These are phyloP conservation scores for Fusarium pseudocircinatum DNA, from an alignment of 2,329 filamentous ascomycete genomes.

Conservation along the genomic window DNA sequence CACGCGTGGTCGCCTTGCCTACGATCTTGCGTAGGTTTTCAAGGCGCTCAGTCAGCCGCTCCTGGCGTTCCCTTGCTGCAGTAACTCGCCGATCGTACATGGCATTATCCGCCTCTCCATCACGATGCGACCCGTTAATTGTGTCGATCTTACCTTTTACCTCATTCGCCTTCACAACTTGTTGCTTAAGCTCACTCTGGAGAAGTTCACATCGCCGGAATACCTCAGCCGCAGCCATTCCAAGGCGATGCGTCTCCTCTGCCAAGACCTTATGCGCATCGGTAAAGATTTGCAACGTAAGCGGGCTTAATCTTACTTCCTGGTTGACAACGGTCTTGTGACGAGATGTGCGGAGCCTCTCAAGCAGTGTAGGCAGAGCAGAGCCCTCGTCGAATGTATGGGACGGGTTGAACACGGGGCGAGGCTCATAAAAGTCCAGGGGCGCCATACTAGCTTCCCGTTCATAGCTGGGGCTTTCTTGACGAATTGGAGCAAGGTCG, in stretches of 20 bases:
- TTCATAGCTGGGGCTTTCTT: constrained; percentile 56
- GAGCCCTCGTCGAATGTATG: constrained; percentile 68
- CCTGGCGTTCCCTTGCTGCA: constrained; percentile 64
- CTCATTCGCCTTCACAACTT: constrained; percentile 72
- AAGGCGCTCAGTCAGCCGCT: constrained; percentile 65
- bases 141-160: constrained; percentile 73
- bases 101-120: constrained; percentile 62
- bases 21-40: constrained; percentile 64
- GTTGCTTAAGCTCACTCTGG: constrained; percentile 72
- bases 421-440: constrained; percentile 67
- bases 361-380: constrained; percentile 64
- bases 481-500: constrained; percentile 55
- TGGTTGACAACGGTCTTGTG: constrained; percentile 71
- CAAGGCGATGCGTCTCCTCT: constrained; percentile 74
- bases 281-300: constrained; percentile 76
- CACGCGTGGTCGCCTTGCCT: constrained; percentile 53
- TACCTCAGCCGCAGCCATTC: constrained; percentile 75
- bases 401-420: constrained; percentile 72
- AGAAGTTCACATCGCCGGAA: constrained; percentile 77
- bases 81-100: constrained; percentile 68
- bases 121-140: constrained; percentile 60
- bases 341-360: constrained; percentile 66
- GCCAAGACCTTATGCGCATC: constrained; percentile 77
- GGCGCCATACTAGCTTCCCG: constrained; percentile 56
- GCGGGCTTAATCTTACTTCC: constrained; percentile 74